Conservation (phyloP, 257 asterid genomes). For the Ligustrum vulgare region DNA sequence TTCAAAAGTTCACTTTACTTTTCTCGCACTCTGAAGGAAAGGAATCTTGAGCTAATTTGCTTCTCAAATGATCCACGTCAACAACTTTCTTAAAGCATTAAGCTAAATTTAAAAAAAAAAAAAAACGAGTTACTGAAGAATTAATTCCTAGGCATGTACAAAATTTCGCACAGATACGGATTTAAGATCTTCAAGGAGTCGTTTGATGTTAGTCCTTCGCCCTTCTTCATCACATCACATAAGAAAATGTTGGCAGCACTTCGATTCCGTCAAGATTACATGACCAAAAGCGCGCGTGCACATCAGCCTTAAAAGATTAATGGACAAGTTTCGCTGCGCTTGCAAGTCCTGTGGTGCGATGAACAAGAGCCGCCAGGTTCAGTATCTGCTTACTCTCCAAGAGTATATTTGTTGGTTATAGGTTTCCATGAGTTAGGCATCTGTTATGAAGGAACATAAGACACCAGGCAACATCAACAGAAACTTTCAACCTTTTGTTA, state of each 20-base stretch:
- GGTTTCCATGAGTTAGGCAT: constrained; percentile 87
- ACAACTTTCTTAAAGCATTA: background rate
- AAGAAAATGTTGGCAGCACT: no score
- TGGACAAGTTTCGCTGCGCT: constrained; percentile 60
- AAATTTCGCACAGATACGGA: constrained; percentile 67
- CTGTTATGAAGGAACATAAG: constrained; percentile 72
- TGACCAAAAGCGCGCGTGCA: constrained; percentile 89
- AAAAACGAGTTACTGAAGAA: constrained; percentile 50
- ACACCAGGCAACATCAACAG: constrained; percentile 73
- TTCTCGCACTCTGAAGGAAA: no score
- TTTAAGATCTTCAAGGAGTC: constrained; percentile 65
- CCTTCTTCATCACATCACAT: no score
- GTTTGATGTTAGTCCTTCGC: constrained; percentile 93
- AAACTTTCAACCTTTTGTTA: constrained; percentile 69
- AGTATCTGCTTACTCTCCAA: constrained; percentile 79
- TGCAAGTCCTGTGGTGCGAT: constrained; percentile 90
- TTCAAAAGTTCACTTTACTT: no score
- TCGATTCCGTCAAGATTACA: constrained; percentile 91
- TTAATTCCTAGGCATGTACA: constrained; percentile 59
- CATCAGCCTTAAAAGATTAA: constrained; percentile 79
- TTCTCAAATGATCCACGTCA: background rate
- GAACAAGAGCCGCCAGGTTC: constrained; percentile 86
- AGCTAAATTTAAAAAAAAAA: no score
- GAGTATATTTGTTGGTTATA: constrained; percentile 85
- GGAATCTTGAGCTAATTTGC: background rate